phyloP scores from a whole-genome alignment of 306 rosid genomes.

The Amphicarpaea edgeworthii region DNA sequence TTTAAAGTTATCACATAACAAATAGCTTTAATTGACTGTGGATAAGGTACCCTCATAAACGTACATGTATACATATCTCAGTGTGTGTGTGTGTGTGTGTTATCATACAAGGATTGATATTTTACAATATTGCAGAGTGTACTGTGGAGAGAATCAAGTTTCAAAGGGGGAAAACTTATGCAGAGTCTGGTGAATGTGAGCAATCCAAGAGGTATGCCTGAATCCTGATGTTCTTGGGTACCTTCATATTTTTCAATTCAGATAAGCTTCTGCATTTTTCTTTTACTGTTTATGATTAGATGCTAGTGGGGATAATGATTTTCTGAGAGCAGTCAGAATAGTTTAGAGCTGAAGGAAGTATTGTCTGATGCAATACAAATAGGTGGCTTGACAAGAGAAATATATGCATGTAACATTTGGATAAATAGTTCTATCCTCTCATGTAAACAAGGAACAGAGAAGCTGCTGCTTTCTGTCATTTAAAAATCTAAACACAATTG shows the following conservation, averaged over 20 bases:
- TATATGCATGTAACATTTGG: slow-evolving; percentile 12
- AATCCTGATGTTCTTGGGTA: slow-evolving; percentile 23
- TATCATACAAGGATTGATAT: slow-evolving; percentile 38
- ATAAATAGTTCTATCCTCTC: slow-evolving; percentile 11
- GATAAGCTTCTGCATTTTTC: slow-evolving; percentile 25
- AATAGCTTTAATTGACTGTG: not conserved
- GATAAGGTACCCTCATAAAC: not conserved
- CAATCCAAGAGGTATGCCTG: slow-evolving; percentile 75
- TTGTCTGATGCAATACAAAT: slow-evolving; percentile 7
- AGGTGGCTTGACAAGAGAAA: slow-evolving; percentile 41
- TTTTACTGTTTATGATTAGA: slow-evolving; percentile 23
- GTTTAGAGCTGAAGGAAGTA: slow-evolving; percentile 40
- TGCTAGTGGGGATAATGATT: slow-evolving; percentile 30
- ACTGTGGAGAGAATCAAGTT: slow-evolving; percentile 76
- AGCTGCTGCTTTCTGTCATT: slow-evolving; percentile 13
- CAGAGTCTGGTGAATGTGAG: slow-evolving; percentile 61
- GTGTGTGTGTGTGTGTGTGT: not conserved
- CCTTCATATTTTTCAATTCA: slow-evolving; percentile 1
- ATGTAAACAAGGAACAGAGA: slow-evolving; percentile 24
- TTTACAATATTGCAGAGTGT: slow-evolving; percentile 69
- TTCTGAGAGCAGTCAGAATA: slow-evolving; percentile 31
- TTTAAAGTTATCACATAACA: slow-evolving; percentile 24
- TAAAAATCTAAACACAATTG: slow-evolving; percentile 7
- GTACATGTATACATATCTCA: not conserved
- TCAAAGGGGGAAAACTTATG: slow-evolving; percentile 66